A percentile compares a stretch with the other conserved stretches of the same genome.
Conservation (phyloP, 163 green algal genomes). For the Trebouxia gelatinosa region DNA sequence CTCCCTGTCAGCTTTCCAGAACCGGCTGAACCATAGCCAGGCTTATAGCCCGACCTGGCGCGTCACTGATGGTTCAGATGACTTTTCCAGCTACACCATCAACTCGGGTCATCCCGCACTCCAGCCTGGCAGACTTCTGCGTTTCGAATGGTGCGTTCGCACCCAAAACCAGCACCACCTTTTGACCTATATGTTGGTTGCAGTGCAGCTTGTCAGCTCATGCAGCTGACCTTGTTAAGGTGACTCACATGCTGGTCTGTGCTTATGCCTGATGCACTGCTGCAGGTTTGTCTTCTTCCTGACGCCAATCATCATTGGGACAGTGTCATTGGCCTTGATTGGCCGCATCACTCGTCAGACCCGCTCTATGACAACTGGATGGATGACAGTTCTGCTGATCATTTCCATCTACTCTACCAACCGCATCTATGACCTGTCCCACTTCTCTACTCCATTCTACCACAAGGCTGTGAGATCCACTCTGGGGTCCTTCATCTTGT, state of each 20-base stretch:
- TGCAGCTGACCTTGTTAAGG: no score
- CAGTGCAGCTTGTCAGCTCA: no score
- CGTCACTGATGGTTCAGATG: not conserved
- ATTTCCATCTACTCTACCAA: conserved; percentile 13
- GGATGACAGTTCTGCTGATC: conserved; percentile 4
- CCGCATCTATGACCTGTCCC: conserved; percentile 22
- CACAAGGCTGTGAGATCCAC: no score
- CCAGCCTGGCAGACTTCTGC: not conserved
- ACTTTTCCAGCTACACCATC: not conserved
- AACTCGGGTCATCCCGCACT: conserved; percentile 8
- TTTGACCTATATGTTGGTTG: no score
- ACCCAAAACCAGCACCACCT: no score
- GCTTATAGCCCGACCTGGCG: no score
- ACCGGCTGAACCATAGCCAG: no score
- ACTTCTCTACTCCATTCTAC: conserved; percentile 19
- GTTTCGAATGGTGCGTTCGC: conserved; percentile 10
- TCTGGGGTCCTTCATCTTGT: conserved; percentile 14
- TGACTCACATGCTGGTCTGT: no score
- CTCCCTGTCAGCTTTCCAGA: no score
- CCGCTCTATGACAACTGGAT: conserved; percentile 23
- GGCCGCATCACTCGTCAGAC: conserved; percentile 23
- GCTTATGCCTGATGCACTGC: not conserved
- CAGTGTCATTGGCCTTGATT: not conserved
- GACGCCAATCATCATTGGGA: not conserved
- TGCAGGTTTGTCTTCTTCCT: conserved; percentile 18